Base-by-base conservation (phyloP, 192 early-diverging fungal species). In the Coemansia aciculifera region DNA sequence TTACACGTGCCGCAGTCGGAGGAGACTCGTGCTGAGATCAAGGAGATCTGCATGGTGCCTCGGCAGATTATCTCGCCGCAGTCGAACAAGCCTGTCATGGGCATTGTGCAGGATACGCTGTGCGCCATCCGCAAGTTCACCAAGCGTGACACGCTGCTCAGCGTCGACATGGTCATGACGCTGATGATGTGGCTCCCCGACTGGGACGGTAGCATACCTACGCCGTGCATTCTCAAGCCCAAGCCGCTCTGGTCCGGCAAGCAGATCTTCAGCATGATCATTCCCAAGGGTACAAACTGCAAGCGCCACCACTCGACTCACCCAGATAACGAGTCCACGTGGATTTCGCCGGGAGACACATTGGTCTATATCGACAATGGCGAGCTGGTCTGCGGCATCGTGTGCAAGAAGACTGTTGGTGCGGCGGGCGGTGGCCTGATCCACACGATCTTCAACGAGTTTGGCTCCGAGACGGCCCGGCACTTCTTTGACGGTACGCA, bases 81-180 rank as follows among this genome's bases (percentile, higher is more conserved):
- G 83, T 93, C 93, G 40, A 97, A 98, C 84, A 93, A 93, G 63
- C 98, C 98, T 3, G 93, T 96, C 71, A 99, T 99, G 98, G 98
- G 98, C 73, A 99, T 99, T 81, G 98, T 99, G 36, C 98, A 99
- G 83, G 98, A 99, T 73, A 97, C 95, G 7, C 89, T 99, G 39
- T 96, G 93, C 77, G 98, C 93, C 46, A 89, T 97, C 69, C 89
- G 94, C 72, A 96, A 93, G 84, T 97, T 99, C 65, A 98, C 96
- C 13, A 88, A 89, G 74, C 90, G 98, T 48, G 96, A 99, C 85
- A 93, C 87, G 34, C 93, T 99, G 78, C 52, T 98, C 68, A 78
- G 84, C 29, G 84, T 87, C 56, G 95, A 97, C 76, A 83, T 96
- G 68, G 91, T 99, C 46, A 99, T 98, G 96, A 89, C 94, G 79